phyloP scores from a whole-genome alignment of 441 rosid genomes.

The Arabidopsis lyrata region DNA sequence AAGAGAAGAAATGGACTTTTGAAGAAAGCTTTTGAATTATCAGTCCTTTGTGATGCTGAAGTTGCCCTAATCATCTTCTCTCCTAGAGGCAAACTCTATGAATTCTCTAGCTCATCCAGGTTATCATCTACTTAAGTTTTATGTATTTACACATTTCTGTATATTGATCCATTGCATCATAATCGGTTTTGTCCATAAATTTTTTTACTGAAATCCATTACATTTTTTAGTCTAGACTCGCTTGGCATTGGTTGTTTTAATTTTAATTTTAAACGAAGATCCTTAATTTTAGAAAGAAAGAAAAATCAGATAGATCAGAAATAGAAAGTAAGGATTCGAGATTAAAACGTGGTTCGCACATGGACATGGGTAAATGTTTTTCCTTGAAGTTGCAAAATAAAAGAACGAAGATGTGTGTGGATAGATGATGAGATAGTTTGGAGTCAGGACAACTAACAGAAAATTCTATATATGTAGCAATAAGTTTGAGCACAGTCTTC shows the following conservation, averaged over 20 bases:
- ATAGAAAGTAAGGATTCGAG: constrained; percentile 16
- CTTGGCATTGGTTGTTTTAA: neutral
- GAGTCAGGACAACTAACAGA: neutral
- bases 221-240: neutral
- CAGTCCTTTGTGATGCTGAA: constrained; percentile 92
- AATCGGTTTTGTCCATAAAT: neutral
- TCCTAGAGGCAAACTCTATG: constrained; percentile 81
- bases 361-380: constrained; percentile 32
- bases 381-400: neutral
- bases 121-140: constrained; percentile 38
- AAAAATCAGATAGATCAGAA: constrained; percentile 11
- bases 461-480: neutral
- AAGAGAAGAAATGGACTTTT: constrained; percentile 88
- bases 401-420: neutral
- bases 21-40: constrained; percentile 87
- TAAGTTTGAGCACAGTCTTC: constrained; percentile 16
- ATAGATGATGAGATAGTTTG: neutral
- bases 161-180: neutral
- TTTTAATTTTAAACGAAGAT: constrained; percentile 7
- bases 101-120: constrained; percentile 79
- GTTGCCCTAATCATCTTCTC: constrained; percentile 92
- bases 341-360: constrained; percentile 27
- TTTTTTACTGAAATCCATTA: neutral
- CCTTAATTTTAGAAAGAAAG: neutral
- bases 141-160: neutral